A percentile compares a stretch with the other conserved stretches of the same genome.
These are phyloP conservation scores for Colletotrichum lini DNA, from an alignment of 2,329 filamentous ascomycete genomes.

Conservation along the genomic window DNA sequence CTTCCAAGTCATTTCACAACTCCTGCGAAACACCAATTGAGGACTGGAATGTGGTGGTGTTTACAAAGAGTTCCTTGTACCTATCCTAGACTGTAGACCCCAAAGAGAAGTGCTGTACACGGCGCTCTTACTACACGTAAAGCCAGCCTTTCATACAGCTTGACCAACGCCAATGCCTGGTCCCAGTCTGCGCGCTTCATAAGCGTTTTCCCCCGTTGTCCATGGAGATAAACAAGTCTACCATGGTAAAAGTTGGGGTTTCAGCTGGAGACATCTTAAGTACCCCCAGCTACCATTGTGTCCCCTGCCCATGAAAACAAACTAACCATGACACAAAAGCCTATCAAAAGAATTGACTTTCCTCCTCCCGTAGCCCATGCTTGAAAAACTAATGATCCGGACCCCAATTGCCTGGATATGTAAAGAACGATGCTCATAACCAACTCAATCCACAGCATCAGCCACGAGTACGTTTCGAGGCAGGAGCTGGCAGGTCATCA, in stretches of 20 bases:
- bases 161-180: conserved; percentile 21
- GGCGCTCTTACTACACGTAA: conserved; percentile 20
- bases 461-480: conserved; percentile 55
- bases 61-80: not conserved
- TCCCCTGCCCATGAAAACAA: conserved; percentile 30
- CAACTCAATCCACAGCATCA: conserved; percentile 41
- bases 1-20: not conserved
- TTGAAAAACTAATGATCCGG: conserved; percentile 16
- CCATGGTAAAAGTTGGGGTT: conserved; percentile 16
- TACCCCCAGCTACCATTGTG: conserved; percentile 5
- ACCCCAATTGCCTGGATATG: not conserved
- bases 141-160: conserved; percentile 29
- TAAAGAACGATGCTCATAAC: conserved; percentile 33
- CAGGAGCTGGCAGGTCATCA: conserved; percentile 47
- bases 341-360: conserved; percentile 38
- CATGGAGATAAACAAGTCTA: conserved; percentile 20
- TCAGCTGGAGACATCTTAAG: conserved; percentile 9
- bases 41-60: not conserved
- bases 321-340: conserved; percentile 40
- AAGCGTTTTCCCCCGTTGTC: conserved; percentile 1
- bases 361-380: conserved; percentile 18
- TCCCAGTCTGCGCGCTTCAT: conserved; percentile 1
- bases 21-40: not conserved
- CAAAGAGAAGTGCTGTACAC: conserved; percentile 11
- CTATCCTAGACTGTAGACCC: conserved; percentile 30